A percentile compares a stretch with the other conserved stretches of the same genome.
Conservation (phyloP, 2,329 filamentous ascomycete species). For the Xylaria sp. region DNA sequence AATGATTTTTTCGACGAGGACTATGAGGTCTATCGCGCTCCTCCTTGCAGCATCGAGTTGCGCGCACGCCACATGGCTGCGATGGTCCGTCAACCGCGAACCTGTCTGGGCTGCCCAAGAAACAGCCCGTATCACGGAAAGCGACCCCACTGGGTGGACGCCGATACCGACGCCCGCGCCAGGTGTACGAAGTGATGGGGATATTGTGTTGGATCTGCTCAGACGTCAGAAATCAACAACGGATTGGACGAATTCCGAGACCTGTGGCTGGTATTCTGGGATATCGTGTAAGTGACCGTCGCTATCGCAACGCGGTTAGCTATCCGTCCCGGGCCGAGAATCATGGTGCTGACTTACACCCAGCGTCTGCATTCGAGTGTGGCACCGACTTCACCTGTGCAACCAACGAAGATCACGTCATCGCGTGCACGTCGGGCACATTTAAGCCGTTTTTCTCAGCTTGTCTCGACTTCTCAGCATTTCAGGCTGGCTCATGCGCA, state of each 20-base stretch:
- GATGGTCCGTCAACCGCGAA: slow-evolving; percentile 42
- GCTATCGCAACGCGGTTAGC: background rate
- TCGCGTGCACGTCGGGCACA: slow-evolving; percentile 52
- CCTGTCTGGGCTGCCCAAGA: slow-evolving; percentile 38
- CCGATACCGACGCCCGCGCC: slow-evolving; percentile 46
- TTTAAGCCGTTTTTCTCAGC: slow-evolving; percentile 50
- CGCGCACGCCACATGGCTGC: slow-evolving; percentile 42
- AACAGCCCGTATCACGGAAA: slow-evolving; percentile 32
- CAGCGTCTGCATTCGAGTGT: slow-evolving; percentile 46
- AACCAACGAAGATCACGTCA: slow-evolving; percentile 52
- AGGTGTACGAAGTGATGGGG: slow-evolving; percentile 33
- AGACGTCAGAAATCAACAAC: slow-evolving; percentile 30
- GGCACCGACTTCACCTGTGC: slow-evolving; percentile 41
- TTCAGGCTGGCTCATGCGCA: slow-evolving; percentile 47
- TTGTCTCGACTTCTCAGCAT: slow-evolving; percentile 53
- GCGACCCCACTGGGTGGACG: slow-evolving; percentile 40
- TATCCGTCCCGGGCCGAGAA: background rate
- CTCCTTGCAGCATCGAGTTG: slow-evolving; percentile 36
- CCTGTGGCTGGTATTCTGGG: slow-evolving; percentile 48
- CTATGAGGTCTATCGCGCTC: slow-evolving; percentile 39
- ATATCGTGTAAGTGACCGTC: slow-evolving; percentile 46
- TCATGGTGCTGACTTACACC: slow-evolving; percentile 12
- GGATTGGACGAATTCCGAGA: slow-evolving; percentile 46
- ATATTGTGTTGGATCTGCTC: slow-evolving; percentile 40
- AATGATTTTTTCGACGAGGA: background rate